These are phyloP conservation scores for Penicillium sp. DNA, from an alignment of 2,329 filamentous ascomycete species.

Conservation along the genomic window DNA sequence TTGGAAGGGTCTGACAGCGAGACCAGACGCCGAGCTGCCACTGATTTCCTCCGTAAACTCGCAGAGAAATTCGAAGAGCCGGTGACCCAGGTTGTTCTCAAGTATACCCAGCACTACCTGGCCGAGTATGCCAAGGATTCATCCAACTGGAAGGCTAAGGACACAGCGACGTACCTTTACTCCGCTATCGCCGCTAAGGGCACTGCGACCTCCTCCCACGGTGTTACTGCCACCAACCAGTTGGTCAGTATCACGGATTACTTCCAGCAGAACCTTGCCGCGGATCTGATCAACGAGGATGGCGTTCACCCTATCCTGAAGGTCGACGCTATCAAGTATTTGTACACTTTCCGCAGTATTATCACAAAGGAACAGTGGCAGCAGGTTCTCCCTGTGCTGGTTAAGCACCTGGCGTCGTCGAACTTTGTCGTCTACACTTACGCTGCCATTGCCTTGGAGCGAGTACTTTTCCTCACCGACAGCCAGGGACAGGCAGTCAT, in stretches of 20 bases:
- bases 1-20: conserved; percentile 95
- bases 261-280: conserved; percentile 87
- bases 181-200: conserved; percentile 92
- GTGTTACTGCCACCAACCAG: conserved; percentile 87
- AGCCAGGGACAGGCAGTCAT: conserved; percentile 76
- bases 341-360: conserved; percentile 95
- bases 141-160: conserved; percentile 92
- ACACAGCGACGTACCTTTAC: conserved; percentile 97
- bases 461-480: conserved; percentile 80
- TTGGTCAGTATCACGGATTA: conserved; percentile 88
- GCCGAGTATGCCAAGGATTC: conserved; percentile 67
- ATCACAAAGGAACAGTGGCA: conserved; percentile 91
- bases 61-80: conserved; percentile 83
- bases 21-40: conserved; percentile 85
- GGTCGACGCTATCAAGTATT: conserved; percentile 96
- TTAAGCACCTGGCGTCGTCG: conserved; percentile 82
- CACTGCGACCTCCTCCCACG: conserved; percentile 78
- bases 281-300: conserved; percentile 73
- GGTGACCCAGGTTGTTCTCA: conserved; percentile 82
- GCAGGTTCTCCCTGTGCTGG: conserved; percentile 81
- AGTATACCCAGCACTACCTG: conserved; percentile 84
- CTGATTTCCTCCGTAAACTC: conserved; percentile 86
- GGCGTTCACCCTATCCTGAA: conserved; percentile 81
- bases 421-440: conserved; percentile 99
- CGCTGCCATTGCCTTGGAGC: conserved; percentile 92